Percentiles rank a stretch among this genome's conserved stretches.
Evolutionary conservation across 2,329 filamentous ascomycete genomes (phyloP).

Genomic region (Hyphodiscus sp.): DNA sequence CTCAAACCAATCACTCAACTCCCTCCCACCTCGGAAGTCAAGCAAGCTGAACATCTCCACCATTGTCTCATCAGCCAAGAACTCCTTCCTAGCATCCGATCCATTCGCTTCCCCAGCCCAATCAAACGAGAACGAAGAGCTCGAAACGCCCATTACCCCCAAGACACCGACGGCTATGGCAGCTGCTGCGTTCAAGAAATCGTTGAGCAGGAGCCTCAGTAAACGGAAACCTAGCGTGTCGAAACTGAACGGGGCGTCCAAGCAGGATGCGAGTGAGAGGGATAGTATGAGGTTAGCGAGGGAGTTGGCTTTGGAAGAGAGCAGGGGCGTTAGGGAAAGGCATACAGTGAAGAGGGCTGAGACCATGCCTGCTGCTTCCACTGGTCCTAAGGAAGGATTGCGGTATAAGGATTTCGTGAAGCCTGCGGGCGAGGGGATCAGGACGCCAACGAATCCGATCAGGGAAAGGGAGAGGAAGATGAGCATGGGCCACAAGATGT

Average conservation of each 20-base stretch:
- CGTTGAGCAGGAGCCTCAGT: slow-evolving; percentile 11
- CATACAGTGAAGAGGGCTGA: neutral
- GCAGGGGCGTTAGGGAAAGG: neutral
- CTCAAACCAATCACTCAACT: slow-evolving; percentile 1
- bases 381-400: slow-evolving; percentile 2
- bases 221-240: slow-evolving; percentile 20
- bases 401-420: slow-evolving; percentile 20
- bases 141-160: slow-evolving; percentile 10
- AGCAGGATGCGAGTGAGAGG: neutral
- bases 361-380: neutral
- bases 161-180: slow-evolving; percentile 19
- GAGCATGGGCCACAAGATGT: slow-evolving; percentile 8
- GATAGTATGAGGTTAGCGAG: neutral
- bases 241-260: slow-evolving; percentile 15
- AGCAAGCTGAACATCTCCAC: slow-evolving; percentile 2
- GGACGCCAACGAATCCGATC: neutral
- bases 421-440: neutral
- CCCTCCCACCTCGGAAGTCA: neutral
- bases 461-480: slow-evolving; percentile 12
- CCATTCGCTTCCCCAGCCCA: slow-evolving; percentile 15
- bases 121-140: neutral
- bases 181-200: slow-evolving; percentile 17
- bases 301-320: neutral
- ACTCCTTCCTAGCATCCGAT: slow-evolving; percentile 25
- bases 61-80: slow-evolving; percentile 14